A percentile compares a stretch with the other conserved stretches of the same genome.
Conservation (phyloP, 192 early-diverging fungal species). For the Phlyctochytrium bullatum region DNA sequence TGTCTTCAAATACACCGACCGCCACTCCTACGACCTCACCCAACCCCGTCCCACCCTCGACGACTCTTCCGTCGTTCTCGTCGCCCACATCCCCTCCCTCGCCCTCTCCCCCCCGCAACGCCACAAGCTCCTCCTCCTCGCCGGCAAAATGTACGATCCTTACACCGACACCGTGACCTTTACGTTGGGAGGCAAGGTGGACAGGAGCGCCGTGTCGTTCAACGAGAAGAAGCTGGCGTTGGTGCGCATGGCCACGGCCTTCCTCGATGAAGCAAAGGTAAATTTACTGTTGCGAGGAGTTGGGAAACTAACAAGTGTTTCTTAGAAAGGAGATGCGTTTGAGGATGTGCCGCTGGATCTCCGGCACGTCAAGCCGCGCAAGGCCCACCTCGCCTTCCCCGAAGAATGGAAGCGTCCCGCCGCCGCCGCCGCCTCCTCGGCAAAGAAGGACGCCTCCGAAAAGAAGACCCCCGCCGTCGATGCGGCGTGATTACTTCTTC, state of each 20-base stretch:
- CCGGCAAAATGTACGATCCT: slow-evolving; percentile 61
- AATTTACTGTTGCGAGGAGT: slow-evolving; percentile 12
- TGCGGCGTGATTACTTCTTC: no score
- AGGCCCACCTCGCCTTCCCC: slow-evolving; percentile 54
- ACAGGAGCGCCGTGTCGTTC: no score
- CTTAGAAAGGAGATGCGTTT: slow-evolving; percentile 54
- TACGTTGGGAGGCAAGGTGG: slow-evolving; percentile 40
- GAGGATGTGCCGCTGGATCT: slow-evolving; percentile 58
- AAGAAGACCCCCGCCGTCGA: no score
- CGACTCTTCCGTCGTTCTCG: slow-evolving; percentile 52
- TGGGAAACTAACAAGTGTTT: slow-evolving; percentile 30
- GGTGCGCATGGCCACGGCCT: slow-evolving; percentile 43
- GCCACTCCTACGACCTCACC: slow-evolving; percentile 29
- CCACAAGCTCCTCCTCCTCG: slow-evolving; percentile 63
- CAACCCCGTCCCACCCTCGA: slow-evolving; percentile 36
- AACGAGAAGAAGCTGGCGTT: slow-evolving; percentile 22
- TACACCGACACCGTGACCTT: slow-evolving; percentile 54
- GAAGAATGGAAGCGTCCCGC: slow-evolving; percentile 57
- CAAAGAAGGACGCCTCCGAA: neutral
- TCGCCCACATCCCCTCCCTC: slow-evolving; percentile 45
- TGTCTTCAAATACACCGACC: slow-evolving; percentile 7
- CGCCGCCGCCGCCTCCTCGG: neutral
- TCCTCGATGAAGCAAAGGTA: slow-evolving; percentile 62
- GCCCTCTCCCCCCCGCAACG: slow-evolving; percentile 40
- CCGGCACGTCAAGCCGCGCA: slow-evolving; percentile 48